Base-by-base conservation (phyloP, 257 asterid species). In the Thymus quinquecostatus region DNA sequence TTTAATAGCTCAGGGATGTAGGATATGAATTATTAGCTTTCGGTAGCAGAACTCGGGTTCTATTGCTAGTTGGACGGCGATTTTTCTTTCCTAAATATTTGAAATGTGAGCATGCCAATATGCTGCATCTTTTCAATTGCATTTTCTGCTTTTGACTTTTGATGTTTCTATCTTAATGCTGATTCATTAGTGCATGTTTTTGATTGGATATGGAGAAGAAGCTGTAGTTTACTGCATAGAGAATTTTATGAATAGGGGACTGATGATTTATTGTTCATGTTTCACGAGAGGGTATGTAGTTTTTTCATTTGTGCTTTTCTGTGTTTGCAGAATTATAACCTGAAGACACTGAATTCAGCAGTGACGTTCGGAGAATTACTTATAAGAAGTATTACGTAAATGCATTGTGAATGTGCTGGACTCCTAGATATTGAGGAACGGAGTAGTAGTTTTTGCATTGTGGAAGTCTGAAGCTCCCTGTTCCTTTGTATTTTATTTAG, bases 341-440 rank as follows among this genome's bases (percentile, higher is more conserved):
- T 71, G 60, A 66, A 50, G 56, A 47, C 66, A 75, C 45, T 27
- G 11, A 29, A 45, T 30, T 27, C 70, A 10, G 40, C 65, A 54
- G 50, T 75, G 56, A 6, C n/a, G 27, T 34, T 63, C 45, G 34
- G 34, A 58, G 48, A 21, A 54, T 72, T 54, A 38, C 59, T 41
- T 41, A 40, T 64, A 30, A 41, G 71, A 64, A 66, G 66, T 64
- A 8, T 29, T 64, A 56, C 59, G 2, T 14, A 32, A 62, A 54
- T 62, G 44, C 59, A 14, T 50, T 48, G 54, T 57, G 62, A 53
- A 56, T 70, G 57, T 78, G 64, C 41, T 57, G 49, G 66, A 58
- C 66, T 64, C 60, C 59, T 38, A 60, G 54, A 64, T 56, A 70
- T 72, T 69, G 78, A 76, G 77, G 57, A 53, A 29, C 50, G 41